Evolutionary conservation across 192 early-diverging fungal genomes (phyloP), one percentile per base, ranked within the genome.

Genomic region (Entomortierella parvispora): DNA sequence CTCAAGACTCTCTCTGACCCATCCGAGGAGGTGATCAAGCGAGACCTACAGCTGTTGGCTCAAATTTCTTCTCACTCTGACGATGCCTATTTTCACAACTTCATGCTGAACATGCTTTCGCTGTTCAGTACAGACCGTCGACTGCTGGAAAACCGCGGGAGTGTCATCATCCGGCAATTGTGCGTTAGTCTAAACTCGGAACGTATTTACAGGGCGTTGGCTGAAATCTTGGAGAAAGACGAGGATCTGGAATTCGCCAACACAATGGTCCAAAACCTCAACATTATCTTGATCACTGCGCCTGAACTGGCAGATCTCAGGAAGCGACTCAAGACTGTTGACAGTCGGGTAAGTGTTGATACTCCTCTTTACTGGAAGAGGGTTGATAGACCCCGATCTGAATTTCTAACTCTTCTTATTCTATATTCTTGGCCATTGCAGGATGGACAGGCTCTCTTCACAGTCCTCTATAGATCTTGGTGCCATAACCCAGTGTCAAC

Each of bases 191-290:
- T 98, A 43, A 88, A 98, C 68, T 92, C 98, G 3, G 96, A 99
- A 66, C 71, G 93, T 20, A 96, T 99, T 29, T 99, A 96, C 64
- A 82, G 92, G 20, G 86, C 90, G 12, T 87, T 99, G 79, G 93
- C 95, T 0, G 91, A 94, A 56, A 91, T 97, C 56, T 74, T 99
- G 62, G 94, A 95, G 66, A 80, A 86, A 44, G 93, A 95, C 29
- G 93, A 93, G 86, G 93, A 97, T 78, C 68, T 96, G 15, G 98
- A 99, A 46, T 99, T 99, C 86, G 93, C 95, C 7, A 93, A 91
- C 59, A 93, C 90, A 3, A 99, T 99, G 97, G 94, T 99, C 4
- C 96, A 98, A 82, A 97, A 97, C 51, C 82, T 99, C 56, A 97
- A 96, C 80, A 92, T 96, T 57, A 97, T 99, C 46, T 82, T 99